Conservation (phyloP, 2,329 filamentous ascomycete species). For the Ophidiomyces ophidiicola region DNA sequence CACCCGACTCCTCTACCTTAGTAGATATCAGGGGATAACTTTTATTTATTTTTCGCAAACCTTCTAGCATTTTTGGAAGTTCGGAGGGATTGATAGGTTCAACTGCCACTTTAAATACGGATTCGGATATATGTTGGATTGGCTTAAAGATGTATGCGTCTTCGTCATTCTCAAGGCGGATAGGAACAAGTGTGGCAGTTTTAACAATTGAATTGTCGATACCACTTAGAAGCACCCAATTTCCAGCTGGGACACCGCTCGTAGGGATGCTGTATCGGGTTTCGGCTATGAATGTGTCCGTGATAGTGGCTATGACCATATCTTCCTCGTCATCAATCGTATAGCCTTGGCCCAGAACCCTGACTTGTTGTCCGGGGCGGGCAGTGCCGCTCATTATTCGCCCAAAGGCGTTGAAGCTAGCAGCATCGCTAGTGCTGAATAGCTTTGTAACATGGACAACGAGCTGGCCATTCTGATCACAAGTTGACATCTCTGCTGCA, state of each 20-base stretch:
- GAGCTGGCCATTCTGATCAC: constrained; percentile 78
- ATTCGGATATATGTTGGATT: constrained; percentile 88
- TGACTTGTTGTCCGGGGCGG: constrained; percentile 65
- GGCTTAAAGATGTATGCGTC: constrained; percentile 93
- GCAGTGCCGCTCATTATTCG: constrained; percentile 88
- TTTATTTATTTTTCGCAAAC: constrained; percentile 92
- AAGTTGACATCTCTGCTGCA: constrained; percentile 65
- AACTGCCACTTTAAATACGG: constrained; percentile 92
- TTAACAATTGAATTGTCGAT: constrained; percentile 98
- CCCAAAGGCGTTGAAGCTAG: constrained; percentile 78
- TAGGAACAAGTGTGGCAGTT: constrained; percentile 77
- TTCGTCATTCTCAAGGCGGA: constrained; percentile 70
- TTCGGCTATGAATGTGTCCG: constrained; percentile 79
- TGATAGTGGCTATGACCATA: constrained; percentile 76
- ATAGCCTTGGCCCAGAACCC: constrained; percentile 89
- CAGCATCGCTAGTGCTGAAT: constrained; percentile 82
- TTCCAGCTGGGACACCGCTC: constrained; percentile 84
- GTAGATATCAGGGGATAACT: constrained; percentile 91
- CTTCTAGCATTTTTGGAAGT: constrained; percentile 96
- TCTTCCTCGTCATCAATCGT: constrained; percentile 96
- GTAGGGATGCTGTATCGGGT: constrained; percentile 86
- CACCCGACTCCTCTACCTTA: constrained; percentile 94
- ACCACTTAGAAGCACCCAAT: constrained; percentile 80
- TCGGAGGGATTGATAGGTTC: constrained; percentile 98
- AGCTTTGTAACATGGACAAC: constrained; percentile 90